These are phyloP conservation scores for Talaromyces sp. DNA, from an alignment of 2,329 filamentous ascomycete genomes.

Conservation along the genomic window DNA sequence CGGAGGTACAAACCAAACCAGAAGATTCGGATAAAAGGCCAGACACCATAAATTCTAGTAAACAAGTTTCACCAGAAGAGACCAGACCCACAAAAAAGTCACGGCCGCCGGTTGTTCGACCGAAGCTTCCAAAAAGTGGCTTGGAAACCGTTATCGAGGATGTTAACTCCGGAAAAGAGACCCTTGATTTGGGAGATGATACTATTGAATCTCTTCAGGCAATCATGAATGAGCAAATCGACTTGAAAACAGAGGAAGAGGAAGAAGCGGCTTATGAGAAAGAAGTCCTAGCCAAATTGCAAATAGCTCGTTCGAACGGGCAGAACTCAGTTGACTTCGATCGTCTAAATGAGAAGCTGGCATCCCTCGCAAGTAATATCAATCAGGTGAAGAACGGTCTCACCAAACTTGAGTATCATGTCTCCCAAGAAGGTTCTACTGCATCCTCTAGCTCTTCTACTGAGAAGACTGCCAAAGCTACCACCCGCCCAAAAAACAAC, in stretches of 20 bases:
- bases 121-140: constrained; percentile 46
- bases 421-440: constrained; percentile 29
- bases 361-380: constrained; percentile 44
- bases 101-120: constrained; percentile 34
- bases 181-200: constrained; percentile 44
- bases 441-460: constrained; percentile 15
- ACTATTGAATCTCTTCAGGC: constrained; percentile 50
- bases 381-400: constrained; percentile 46
- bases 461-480: background rate
- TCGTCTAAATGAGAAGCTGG: constrained; percentile 43
- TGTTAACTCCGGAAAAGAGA: constrained; percentile 41
- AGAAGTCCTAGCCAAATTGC: constrained; percentile 29
- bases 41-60: background rate
- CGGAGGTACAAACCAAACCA: background rate
- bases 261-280: constrained; percentile 38
- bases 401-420: constrained; percentile 41
- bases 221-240: constrained; percentile 38
- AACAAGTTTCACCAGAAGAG: background rate
- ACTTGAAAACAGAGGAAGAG: constrained; percentile 32
- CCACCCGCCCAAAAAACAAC: background rate
- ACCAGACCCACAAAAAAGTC: constrained; percentile 16
- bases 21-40: constrained; percentile 2
- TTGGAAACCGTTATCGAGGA: constrained; percentile 47
- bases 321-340: constrained; percentile 37
- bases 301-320: constrained; percentile 19